Percentiles rank a stretch among this genome's conserved stretches.
Evolutionary conservation across 2,329 filamentous ascomycete genomes (phyloP).

Genomic region (Zasmidium angulare): DNA sequence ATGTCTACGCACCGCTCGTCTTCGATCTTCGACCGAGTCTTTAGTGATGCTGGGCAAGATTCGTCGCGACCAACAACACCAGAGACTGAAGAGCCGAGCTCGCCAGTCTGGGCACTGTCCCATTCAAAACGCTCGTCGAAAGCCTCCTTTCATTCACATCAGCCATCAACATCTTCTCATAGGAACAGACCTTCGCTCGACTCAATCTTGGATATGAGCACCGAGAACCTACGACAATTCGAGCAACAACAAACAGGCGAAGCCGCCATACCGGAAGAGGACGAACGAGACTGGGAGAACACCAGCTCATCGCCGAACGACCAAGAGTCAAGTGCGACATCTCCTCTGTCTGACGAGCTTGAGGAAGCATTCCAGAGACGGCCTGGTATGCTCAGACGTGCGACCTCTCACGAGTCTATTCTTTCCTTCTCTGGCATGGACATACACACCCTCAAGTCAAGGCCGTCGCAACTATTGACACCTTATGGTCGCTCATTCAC

Average conservation of each 20-base stretch:
- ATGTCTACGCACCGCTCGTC: slow-evolving; percentile 67
- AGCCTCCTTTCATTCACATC: slow-evolving; percentile 27
- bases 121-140: slow-evolving; percentile 60
- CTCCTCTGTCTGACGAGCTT: slow-evolving; percentile 29
- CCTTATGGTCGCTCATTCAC: slow-evolving; percentile 53
- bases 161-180: slow-evolving; percentile 17
- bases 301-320: slow-evolving; percentile 16
- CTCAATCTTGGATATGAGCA: slow-evolving; percentile 32
- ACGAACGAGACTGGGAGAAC: slow-evolving; percentile 31
- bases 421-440: slow-evolving; percentile 85
- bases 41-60: slow-evolving; percentile 58
- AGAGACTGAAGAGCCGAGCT: slow-evolving; percentile 60
- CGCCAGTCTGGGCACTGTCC: slow-evolving; percentile 64
- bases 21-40: slow-evolving; percentile 74
- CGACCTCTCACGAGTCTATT: slow-evolving; percentile 81
- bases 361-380: slow-evolving; percentile 32
- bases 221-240: slow-evolving; percentile 28
- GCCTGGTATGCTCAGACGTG: slow-evolving; percentile 56
- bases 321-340: slow-evolving; percentile 14
- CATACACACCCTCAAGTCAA: slow-evolving; percentile 71
- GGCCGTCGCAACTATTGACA: slow-evolving; percentile 71
- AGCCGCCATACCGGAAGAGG: slow-evolving; percentile 32
- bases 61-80: slow-evolving; percentile 79
- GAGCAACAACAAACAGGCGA: slow-evolving; percentile 21
- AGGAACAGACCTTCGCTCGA: slow-evolving; percentile 26